These are phyloP conservation scores for Irineochytrium annulatum DNA, from an alignment of 192 early-diverging fungal genomes.

Conservation along the genomic window DNA sequence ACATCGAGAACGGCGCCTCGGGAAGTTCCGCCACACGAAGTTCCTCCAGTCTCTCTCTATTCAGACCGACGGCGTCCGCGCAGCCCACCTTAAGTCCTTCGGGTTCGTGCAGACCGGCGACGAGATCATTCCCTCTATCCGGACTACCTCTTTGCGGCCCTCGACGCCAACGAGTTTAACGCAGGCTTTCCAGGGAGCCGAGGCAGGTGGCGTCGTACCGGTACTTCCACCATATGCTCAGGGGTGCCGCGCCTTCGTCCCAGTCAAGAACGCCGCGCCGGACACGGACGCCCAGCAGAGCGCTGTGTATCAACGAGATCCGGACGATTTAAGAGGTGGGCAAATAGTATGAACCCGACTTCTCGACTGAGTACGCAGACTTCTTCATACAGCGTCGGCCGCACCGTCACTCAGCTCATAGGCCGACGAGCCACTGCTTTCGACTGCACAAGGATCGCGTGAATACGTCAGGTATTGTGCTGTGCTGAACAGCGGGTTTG, in stretches of 20 bases:
- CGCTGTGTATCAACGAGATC: slow-evolving; percentile 76
- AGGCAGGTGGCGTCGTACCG: slow-evolving; percentile 81
- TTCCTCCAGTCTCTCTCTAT: slow-evolving; percentile 85
- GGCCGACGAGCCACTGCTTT: no score
- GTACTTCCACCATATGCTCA: slow-evolving; percentile 85
- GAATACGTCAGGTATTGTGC: no score
- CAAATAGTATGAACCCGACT: no score
- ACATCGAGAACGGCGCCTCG: slow-evolving; percentile 71
- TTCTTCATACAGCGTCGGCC: no score
- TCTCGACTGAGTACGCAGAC: no score
- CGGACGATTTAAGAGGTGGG: no score
- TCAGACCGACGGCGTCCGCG: slow-evolving; percentile 88
- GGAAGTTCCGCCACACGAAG: slow-evolving; percentile 70
- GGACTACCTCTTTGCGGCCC: slow-evolving; percentile 74
- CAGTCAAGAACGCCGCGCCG: slow-evolving; percentile 80
- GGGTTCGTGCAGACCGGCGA: slow-evolving; percentile 94
- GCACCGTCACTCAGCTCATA: no score
- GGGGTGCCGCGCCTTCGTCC: slow-evolving; percentile 75
- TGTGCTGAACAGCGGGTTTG: no score
- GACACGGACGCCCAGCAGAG: slow-evolving; percentile 78
- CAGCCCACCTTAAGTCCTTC: slow-evolving; percentile 87
- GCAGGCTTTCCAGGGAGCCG: slow-evolving; percentile 53
- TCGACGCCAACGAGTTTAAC: slow-evolving; percentile 66
- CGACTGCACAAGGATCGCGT: no score
- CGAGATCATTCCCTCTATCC: slow-evolving; percentile 80